phyloP scores from a whole-genome alignment of 805 yeast species.

The Blastobotrys peoriensis region DNA sequence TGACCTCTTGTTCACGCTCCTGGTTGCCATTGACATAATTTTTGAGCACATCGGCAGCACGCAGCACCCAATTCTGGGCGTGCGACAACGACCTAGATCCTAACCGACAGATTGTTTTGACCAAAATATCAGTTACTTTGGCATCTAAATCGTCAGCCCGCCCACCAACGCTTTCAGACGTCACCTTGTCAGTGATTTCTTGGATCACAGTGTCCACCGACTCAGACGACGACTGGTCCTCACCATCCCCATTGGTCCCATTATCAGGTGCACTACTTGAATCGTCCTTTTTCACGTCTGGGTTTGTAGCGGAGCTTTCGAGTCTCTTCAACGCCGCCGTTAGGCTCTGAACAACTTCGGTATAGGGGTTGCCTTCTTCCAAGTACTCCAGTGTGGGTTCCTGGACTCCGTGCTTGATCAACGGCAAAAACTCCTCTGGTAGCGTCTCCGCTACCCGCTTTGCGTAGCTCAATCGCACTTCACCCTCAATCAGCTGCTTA shows the following conservation, averaged over 20 bases:
- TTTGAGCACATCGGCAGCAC: constrained; percentile 34
- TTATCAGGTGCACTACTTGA: constrained; percentile 12
- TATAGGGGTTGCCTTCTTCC: constrained; percentile 34
- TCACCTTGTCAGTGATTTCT: constrained; percentile 18
- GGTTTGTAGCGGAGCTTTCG: constrained; percentile 10
- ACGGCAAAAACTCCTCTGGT: constrained; percentile 49
- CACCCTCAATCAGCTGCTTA: constrained; percentile 74
- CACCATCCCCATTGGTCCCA: constrained; percentile 18
- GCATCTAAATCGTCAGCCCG: constrained; percentile 34
- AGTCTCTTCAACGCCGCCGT: constrained; percentile 29
- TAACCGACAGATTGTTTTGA: constrained; percentile 69
- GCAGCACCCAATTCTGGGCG: constrained; percentile 50
- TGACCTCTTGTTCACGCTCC: constrained; percentile 35
- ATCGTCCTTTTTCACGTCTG: constrained; percentile 23
- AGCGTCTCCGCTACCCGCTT: constrained; percentile 66
- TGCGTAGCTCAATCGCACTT: constrained; percentile 73
- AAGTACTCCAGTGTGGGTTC: constrained; percentile 37
- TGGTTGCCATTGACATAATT: constrained; percentile 24
- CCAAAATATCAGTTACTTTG: constrained; percentile 53
- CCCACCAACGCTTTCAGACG: constrained; percentile 28
- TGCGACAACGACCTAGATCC: constrained; percentile 87
- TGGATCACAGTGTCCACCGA: constrained; percentile 10
- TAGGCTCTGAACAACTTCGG: constrained; percentile 33
- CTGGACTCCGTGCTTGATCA: constrained; percentile 34
- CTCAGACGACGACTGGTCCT: constrained; percentile 1